Percentiles rank a stretch among this genome's conserved stretches.
Conservation (phyloP, 169 alveolate species). For the Neospora caninum region DNA sequence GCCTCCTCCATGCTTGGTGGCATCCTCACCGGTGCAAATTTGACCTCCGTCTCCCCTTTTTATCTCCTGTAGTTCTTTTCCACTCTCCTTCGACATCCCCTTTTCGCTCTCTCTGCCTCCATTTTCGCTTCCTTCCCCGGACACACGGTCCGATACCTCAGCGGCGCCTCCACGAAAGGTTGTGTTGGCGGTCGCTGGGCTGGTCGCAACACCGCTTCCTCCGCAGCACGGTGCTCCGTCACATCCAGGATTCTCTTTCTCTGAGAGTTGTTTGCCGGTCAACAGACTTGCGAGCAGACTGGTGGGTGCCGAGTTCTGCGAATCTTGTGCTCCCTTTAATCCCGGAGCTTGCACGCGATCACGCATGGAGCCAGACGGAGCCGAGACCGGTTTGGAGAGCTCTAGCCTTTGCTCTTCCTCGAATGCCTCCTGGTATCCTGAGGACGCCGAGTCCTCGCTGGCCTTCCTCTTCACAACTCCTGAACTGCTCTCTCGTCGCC, state of each 20-base stretch:
- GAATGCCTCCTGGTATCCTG: too few species aligned
- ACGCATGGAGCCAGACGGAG: too few species aligned
- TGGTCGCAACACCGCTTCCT: too few species aligned
- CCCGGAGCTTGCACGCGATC: too few species aligned
- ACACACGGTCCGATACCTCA: background rate
- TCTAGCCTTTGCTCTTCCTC: too few species aligned
- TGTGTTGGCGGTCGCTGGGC: too few species aligned
- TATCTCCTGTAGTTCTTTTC: background rate
- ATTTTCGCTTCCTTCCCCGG: background rate
- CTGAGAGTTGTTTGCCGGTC: background rate
- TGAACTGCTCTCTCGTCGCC: too few species aligned
- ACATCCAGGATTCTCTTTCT: background rate
- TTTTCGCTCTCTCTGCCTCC: background rate
- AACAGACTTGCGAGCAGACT: background rate
- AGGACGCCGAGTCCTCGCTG: too few species aligned
- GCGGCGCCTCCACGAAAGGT: background rate
- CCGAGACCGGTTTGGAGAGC: too few species aligned
- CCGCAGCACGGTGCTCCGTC: background rate
- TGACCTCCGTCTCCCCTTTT: background rate
- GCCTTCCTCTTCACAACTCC: too few species aligned
- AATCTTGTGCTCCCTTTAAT: background rate
- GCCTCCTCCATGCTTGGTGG: background rate
- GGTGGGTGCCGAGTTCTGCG: background rate
- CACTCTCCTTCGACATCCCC: background rate
- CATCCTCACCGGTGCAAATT: background rate